Percentiles rank a stretch among this genome's conserved stretches.
These are phyloP conservation scores for Raddia guianensis DNA, from an alignment of 176 grass and related monocot genomes.

Conservation along the genomic window DNA sequence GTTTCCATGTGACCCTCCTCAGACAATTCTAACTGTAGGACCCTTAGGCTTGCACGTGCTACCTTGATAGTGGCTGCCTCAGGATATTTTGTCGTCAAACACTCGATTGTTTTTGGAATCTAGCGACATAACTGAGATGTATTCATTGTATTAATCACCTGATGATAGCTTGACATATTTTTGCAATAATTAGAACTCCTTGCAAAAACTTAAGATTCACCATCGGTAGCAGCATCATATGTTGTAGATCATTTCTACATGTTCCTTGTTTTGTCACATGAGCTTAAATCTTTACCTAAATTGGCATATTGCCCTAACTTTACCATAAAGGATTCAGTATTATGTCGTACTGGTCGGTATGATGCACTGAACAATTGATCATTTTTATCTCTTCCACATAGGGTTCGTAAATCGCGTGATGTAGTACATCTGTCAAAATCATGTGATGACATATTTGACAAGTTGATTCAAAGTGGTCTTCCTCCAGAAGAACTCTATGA, in stretches of 20 bases:
- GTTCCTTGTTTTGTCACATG: neutral
- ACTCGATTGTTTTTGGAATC: neutral
- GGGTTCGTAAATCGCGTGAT: slow-evolving; percentile 67
- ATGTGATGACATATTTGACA: slow-evolving; percentile 84
- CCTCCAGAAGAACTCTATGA: slow-evolving; percentile 65
- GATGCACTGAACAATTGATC: neutral
- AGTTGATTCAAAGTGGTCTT: slow-evolving; percentile 79
- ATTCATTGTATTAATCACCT: neutral
- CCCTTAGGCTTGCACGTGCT: neutral
- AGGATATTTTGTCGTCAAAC: neutral
- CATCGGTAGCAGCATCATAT: neutral
- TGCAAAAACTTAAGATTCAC: neutral
- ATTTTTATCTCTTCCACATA: slow-evolving; percentile 21
- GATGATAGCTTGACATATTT: neutral
- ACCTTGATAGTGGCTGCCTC: neutral
- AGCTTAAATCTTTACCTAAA: neutral
- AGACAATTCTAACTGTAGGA: neutral
- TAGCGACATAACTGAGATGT: neutral
- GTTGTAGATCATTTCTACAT: neutral
- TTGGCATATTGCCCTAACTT: neutral
- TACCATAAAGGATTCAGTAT: neutral
- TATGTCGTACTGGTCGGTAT: neutral
- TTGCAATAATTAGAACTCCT: neutral
- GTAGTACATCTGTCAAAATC: slow-evolving; percentile 67
- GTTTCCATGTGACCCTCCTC: slow-evolving; percentile 25